Evolutionary conservation across 192 early-diverging fungal species (phyloP), one percentile per base, ranked within the genome.

Genomic region (Coemansia sp.): DNA sequence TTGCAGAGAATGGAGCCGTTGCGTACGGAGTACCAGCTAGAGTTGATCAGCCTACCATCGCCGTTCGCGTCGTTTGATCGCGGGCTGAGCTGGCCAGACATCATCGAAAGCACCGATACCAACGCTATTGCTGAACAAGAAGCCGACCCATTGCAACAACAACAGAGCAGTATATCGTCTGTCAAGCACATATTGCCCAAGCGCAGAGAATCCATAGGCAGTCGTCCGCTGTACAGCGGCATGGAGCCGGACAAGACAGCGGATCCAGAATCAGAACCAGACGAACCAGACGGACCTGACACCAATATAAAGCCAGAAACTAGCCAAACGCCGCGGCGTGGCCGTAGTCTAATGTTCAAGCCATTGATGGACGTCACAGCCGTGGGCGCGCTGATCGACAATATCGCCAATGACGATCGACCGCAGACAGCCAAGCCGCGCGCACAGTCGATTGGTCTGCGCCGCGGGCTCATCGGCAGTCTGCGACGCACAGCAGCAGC

Each of bases 341-440:
- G 48, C 0, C 54, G 77, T n/a, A 80, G 77, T 29, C 72, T 80
- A 7, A 80, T 80, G 77, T 80, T 80, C 56, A 67, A 73, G 33
- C 77, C 72, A 0, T 38, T 75, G 31, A 36, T 80, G 48, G 69
- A 80, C 38, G 77, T 75, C 12, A 33, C 68, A 1, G 72, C 69
- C 2, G 72, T 80, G 0, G 68, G 77, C 16, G 61, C 72, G 22
- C 33, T 80, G 8, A 71, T 80, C n/a, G 77, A 80, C 29, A 71
- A 68, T 3, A 64, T 66, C 22, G 38, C 54, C 12, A 48, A 57
- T 28, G 48, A 50, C 25, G 25, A 50, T 38, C 29, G 18, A 11
- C 36, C 36, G 36, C 36, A 38, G 36, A 38, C 36, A 38, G 22
- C 10, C 36, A 38, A 7, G n/a, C 20, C 50, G 18, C 28, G 20